Evolutionary conservation across 2,329 filamentous ascomycete genomes (phyloP).

Genomic region (Phaeoacremonium minimum): DNA sequence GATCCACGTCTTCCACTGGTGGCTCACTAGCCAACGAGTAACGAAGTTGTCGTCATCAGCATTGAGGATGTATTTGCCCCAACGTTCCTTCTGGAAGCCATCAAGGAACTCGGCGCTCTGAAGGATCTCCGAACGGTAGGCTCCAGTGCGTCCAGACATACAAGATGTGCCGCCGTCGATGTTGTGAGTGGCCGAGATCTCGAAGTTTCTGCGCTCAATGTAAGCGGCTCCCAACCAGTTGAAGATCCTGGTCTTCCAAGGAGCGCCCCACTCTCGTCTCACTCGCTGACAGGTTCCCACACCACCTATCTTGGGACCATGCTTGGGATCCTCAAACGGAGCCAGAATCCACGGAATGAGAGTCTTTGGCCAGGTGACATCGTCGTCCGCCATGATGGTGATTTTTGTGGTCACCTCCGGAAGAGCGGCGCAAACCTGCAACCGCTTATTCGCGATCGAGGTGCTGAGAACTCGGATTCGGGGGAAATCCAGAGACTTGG

Average conservation of each 20-base stretch:
- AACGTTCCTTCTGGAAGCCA: constrained; percentile 87
- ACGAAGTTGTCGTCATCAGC: constrained; percentile 99
- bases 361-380: constrained; percentile 86
- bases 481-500: constrained; percentile 52
- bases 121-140: constrained; percentile 85
- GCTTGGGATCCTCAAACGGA: constrained; percentile 80
- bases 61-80: constrained; percentile 84
- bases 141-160: constrained; percentile 90
- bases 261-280: constrained; percentile 60
- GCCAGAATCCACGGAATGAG: constrained; percentile 89
- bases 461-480: constrained; percentile 73
- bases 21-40: constrained; percentile 88
- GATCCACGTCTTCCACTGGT: constrained; percentile 91
- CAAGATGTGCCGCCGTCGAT: constrained; percentile 95
- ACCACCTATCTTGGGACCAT: constrained; percentile 71
- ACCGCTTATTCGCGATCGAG: constrained; percentile 87
- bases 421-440: constrained; percentile 88
- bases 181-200: constrained; percentile 92
- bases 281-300: constrained; percentile 90
- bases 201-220: constrained; percentile 90
- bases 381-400: constrained; percentile 91
- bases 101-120: constrained; percentile 81
- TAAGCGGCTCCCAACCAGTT: constrained; percentile 91
- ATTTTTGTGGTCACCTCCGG: constrained; percentile 79
- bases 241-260: constrained; percentile 63